These are phyloP conservation scores for Phytopythium delawarense DNA, from an alignment of 352 stramenopile species.

Conservation along the genomic window DNA sequence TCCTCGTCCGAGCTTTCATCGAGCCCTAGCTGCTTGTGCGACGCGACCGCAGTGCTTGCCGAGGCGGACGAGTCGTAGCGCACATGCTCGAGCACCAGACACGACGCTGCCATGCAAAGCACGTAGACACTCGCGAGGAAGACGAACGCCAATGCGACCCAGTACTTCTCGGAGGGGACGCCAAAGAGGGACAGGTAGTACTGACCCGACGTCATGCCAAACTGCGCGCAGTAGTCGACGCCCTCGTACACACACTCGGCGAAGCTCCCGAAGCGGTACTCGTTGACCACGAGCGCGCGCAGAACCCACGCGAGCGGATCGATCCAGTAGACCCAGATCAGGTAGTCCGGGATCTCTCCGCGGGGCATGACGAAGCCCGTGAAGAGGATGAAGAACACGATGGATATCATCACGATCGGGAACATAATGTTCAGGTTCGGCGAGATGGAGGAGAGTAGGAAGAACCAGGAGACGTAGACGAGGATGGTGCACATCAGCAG, in stretches of 20 bases:
- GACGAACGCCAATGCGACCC: slow-evolving; percentile 19
- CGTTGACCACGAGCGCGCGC: slow-evolving; percentile 25
- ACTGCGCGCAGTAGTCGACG: slow-evolving; percentile 21
- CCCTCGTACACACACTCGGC: slow-evolving; percentile 21
- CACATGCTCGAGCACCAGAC: slow-evolving; percentile 21
- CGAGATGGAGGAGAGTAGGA: slow-evolving; percentile 19
- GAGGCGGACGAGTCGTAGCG: slow-evolving; percentile 13
- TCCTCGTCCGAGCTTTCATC: not conserved
- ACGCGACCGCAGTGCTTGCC: not conserved
- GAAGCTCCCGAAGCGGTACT: slow-evolving; percentile 28
- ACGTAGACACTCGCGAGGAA: slow-evolving; percentile 16
- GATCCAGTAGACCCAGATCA: slow-evolving; percentile 63
- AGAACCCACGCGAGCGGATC: slow-evolving; percentile 43
- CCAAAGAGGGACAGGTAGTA: slow-evolving; percentile 25
- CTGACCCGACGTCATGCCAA: slow-evolving; percentile 24
- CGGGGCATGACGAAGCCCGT: slow-evolving; percentile 33
- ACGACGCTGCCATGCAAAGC: slow-evolving; percentile 22
- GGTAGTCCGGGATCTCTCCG: slow-evolving; percentile 24
- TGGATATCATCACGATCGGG: slow-evolving; percentile 21
- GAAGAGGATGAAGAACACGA: slow-evolving; percentile 35
- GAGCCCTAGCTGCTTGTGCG: not conserved
- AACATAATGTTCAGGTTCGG: slow-evolving; percentile 30
- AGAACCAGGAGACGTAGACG: slow-evolving; percentile 14
- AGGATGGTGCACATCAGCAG: slow-evolving; percentile 46
- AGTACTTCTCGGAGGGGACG: slow-evolving; percentile 22